Percentiles rank a stretch among this genome's conserved stretches.
Conservation (phyloP, 2,329 filamentous ascomycete genomes). For the Penicillium sp. region DNA sequence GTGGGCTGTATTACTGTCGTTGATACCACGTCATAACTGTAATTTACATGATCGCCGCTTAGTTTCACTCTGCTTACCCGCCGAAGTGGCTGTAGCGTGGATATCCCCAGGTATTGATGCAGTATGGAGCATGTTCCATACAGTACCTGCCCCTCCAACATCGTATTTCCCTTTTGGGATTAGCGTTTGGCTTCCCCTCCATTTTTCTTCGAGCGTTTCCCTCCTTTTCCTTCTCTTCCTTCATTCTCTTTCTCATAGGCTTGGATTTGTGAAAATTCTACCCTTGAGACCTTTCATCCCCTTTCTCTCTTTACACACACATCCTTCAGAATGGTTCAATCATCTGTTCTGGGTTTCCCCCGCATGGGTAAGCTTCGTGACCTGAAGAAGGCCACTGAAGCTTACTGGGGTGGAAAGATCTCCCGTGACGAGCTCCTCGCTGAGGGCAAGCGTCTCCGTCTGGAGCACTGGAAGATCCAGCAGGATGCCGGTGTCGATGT, state of each 20-base stretch:
- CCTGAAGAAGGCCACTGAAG: constrained; percentile 99
- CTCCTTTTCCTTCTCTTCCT: constrained; percentile 17
- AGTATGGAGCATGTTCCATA: background rate
- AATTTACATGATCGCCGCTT: background rate
- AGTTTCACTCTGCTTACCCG: background rate
- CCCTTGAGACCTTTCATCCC: constrained; percentile 14
- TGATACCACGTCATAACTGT: background rate
- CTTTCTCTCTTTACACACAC: constrained; percentile 20
- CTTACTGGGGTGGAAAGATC: constrained; percentile 95
- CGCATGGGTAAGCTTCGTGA: constrained; percentile 98
- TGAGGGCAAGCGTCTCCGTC: constrained; percentile 95
- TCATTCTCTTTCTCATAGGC: constrained; percentile 25
- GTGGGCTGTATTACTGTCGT: background rate
- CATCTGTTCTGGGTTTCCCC: constrained; percentile 93
- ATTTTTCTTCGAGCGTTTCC: constrained; percentile 26
- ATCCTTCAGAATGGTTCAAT: constrained; percentile 60
- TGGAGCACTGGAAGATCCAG: constrained; percentile 99
- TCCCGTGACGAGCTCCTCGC: constrained; percentile 85
- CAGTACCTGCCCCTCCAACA: constrained; percentile 5
- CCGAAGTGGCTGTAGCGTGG: background rate
- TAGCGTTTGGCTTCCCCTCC: constrained; percentile 27
- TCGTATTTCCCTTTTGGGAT: constrained; percentile 10
- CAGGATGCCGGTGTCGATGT: constrained; percentile 96
- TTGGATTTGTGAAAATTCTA: constrained; percentile 24
- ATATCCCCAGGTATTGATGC: background rate